Base-by-base conservation (phyloP, 2,329 filamentous ascomycete genomes). In the Penicillium sp. region DNA sequence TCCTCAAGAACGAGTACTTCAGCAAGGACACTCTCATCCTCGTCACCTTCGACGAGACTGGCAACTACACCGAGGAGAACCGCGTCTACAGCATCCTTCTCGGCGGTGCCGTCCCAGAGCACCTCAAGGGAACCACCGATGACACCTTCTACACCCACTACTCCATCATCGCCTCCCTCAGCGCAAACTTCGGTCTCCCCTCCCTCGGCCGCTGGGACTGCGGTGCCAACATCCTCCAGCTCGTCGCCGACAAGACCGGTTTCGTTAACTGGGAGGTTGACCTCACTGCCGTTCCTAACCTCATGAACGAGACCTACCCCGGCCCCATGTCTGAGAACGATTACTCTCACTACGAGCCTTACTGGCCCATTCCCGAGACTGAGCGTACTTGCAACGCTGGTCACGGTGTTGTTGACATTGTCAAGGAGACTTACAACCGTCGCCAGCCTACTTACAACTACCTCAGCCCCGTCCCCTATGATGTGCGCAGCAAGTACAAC, bases 31-130 rank as follows among this genome's bases (percentile, higher is more conserved):
- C 89, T 0, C 82, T 95, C 1, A 82, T 95, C 10, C 78, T 93
- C 6, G 74, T 95, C 58, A 93, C 87, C 11, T 95, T 91, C 68
- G 91, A 95, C 62, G 91, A 95, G 77, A 90, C 87, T 71, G 84
- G 88, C 66, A 86, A 83, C 11, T 91, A 92, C 74, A 74, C 79
- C 6, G 76, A 79, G 26, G 82, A 84, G 65, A 95, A 95, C 81
- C 81, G 81, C 43, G 82, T 95, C 51, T 83, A 90, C 58, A 84
- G 80, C 60, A 81, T 95, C 62, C 82, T 95, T 0, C 77, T 95
- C 3, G 91, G 90, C 14, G 90, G 90, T 57, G 87, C 86, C 16
- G 75, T 96, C 2, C 88, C 89, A 9, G 52, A 78, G 4, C 52
- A 82, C 16, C 81, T 89, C 1, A 76, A 85, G 43, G 88, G 88